Base-by-base conservation (phyloP, 257 asterid genomes). In the Striga asiatica region DNA sequence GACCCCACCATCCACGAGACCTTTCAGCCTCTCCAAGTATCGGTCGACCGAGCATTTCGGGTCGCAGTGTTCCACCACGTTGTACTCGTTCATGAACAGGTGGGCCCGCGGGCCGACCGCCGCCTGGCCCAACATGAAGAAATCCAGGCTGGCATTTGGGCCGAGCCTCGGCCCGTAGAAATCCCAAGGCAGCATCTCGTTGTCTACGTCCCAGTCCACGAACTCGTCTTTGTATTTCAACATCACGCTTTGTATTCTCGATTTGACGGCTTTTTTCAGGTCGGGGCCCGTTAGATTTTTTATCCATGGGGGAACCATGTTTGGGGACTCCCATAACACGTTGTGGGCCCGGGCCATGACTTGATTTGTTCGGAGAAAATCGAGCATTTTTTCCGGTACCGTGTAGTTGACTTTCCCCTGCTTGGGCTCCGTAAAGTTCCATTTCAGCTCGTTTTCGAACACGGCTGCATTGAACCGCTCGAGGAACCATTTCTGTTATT, bases 191-290 rank as follows among this genome's bases (percentile, higher is more conserved):
- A 85, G 83, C 76, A 74, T 64, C 58, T 85, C 89, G 9, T 82
- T 85, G 77, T 73, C 70, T 11, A 85, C 87, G 39, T 85, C 93
- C 89, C 95, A 85, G 16, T 85, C 84, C 12, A 85, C 52, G 62
- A 80, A 80, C 42, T 82, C 77, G 43, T 69, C 71, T 49, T 53
- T 76, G 83, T 85, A 82, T 37, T 61, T 57, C n/a, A 32, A 54
- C 72, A 80, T 47, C 8, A 82, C 66, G 66, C 83, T 78, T 13
- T 62, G 52, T 12, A 85, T 78, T 48, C 89, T 66, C 1, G 74
- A 66, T 6, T 25, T 45, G 24, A 80, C 72, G 0, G 89, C 83
- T 8, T 61, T 53, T 13, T 66, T 21, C 10, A 82, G 74, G 54
- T 68, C 54, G 0, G 76, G 16, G 31, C 35, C 25, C 1, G 81